Evolutionary conservation across 2,329 filamentous ascomycete genomes (phyloP), one percentile per base, ranked within the genome.

Genomic region (Epicoccum nigrum): DNA sequence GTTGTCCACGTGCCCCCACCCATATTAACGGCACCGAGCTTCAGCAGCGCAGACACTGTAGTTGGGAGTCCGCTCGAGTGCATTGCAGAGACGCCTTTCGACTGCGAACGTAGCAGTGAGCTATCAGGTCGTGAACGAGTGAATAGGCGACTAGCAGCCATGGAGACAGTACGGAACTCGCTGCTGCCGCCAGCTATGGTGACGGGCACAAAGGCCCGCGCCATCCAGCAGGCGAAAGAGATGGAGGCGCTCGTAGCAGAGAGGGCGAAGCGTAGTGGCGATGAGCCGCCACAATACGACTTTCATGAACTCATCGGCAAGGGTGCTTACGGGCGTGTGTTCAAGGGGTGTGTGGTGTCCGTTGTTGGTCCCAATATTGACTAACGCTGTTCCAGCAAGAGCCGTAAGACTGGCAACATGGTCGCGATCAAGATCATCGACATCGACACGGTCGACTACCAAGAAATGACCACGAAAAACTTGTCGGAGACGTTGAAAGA

Each of bases 401-500:
- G 74, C 44, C 70, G 74, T 27, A 65, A 62, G 15, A 76, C 70
- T 4, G 70, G 71, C 30, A 68, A 81, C 56, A 74, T 89, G 17
- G 87, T 91, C 19, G 88, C 88, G 15, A 82, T 92, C 67, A 92
- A 94, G 74, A 92, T 92, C 62, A 90, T 92, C 65, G 88, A 92
- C 68, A 89, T 93, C 38, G 90, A 94, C 64, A 87, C 89, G 64
- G 83, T 84, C 59, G 90, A 93, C 70, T 79, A 78, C 39, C 64
- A 73, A 38, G 72, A 67, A 45, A 69, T 69, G 63, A 72, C 69
- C 4, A 71, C 66, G 21, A 71, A 74, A 51, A 73, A 77, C 32
- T 71, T 81, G 34, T 71, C 72, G 30, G 76, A 79, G 56, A 85
- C 86, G 44, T 79, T 83, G 47, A 83, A 84, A 54, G 85, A 87